Evolutionary conservation across 1,284 basidiomycete species (phyloP).

Genomic region (Fistulina hepatica): DNA sequence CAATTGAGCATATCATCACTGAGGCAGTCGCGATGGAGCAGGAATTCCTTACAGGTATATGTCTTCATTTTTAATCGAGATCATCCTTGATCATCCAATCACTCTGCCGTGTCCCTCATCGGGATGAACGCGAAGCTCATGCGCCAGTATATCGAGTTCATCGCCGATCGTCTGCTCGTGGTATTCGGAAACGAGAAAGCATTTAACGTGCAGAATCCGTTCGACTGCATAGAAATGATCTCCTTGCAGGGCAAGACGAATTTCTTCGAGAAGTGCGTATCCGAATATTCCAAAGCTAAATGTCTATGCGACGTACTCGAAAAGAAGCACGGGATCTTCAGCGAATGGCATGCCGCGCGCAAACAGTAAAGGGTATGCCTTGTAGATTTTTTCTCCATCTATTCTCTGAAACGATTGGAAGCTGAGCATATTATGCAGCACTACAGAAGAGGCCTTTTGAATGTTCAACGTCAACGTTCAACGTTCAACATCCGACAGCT

Average conservation of each 20-base stretch:
- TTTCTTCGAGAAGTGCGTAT: conserved; percentile 84
- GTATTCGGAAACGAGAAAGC: conserved; percentile 76
- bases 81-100: conserved; percentile 29
- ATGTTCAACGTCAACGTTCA: no score
- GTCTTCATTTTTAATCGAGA: neutral
- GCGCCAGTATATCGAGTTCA: conserved; percentile 80
- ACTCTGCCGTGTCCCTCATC: conserved; percentile 42
- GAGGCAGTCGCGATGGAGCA: conserved; percentile 67
- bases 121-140: conserved; percentile 65
- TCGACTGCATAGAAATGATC: conserved; percentile 93
- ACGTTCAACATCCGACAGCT: no score
- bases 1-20: conserved; percentile 50
- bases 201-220: conserved; percentile 72
- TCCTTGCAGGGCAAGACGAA: conserved; percentile 80
- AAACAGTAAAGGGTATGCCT: no score
- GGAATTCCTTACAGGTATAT: conserved; percentile 50
- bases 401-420: no score
- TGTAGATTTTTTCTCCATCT: no score
- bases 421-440: no score
- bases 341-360: no score
- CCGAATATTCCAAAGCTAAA: conserved; percentile 50
- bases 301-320: no score
- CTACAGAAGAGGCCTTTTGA: no score
- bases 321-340: no score
- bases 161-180: conserved; percentile 74